These are phyloP conservation scores for Macrocystidia cucumis DNA, from an alignment of 1,284 basidiomycete species.

Conservation along the genomic window DNA sequence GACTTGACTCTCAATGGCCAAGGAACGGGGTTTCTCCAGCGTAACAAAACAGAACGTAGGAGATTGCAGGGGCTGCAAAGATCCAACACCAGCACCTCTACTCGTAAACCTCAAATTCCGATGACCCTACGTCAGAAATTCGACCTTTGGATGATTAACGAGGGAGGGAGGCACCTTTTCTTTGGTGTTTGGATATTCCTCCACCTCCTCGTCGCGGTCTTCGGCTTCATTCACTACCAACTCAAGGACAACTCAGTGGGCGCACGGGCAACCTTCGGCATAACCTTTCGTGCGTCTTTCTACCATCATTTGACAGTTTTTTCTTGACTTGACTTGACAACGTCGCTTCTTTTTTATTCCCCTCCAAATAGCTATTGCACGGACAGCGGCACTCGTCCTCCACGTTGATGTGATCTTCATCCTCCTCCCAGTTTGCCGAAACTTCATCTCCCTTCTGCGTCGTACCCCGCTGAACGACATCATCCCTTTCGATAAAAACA, in stretches of 20 bases:
- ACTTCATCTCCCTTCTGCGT: slow-evolving; percentile 81
- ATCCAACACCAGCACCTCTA: slow-evolving; percentile 30
- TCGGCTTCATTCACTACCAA: slow-evolving; percentile 73
- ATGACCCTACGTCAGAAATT: slow-evolving; percentile 37
- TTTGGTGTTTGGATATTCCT: slow-evolving; percentile 73
- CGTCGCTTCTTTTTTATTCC: slow-evolving; percentile 2
- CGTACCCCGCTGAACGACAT: slow-evolving; percentile 75
- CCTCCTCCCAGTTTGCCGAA: slow-evolving; percentile 85
- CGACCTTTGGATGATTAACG: slow-evolving; percentile 85
- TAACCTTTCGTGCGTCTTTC: slow-evolving; percentile 60
- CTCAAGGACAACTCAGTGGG: slow-evolving; percentile 68
- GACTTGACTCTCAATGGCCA: slow-evolving; percentile 30
- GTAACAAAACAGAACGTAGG: slow-evolving; percentile 74
- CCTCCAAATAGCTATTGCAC: slow-evolving; percentile 57
- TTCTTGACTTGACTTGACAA: too few species aligned
- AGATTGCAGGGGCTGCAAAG: slow-evolving; percentile 76
- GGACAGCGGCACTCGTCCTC: slow-evolving; percentile 77
- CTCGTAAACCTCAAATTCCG: slow-evolving; percentile 23
- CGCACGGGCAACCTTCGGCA: slow-evolving; percentile 63
- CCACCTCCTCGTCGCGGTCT: slow-evolving; percentile 63
- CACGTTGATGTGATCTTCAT: slow-evolving; percentile 88
- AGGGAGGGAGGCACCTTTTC: slow-evolving; percentile 72
- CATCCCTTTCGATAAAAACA: slow-evolving; percentile 87
- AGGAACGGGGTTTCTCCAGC: slow-evolving; percentile 43
- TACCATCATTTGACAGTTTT: neutral